Evolutionary conservation across 1,284 basidiomycete genomes (phyloP).

Genomic region (Leccinum pallidistipes): DNA sequence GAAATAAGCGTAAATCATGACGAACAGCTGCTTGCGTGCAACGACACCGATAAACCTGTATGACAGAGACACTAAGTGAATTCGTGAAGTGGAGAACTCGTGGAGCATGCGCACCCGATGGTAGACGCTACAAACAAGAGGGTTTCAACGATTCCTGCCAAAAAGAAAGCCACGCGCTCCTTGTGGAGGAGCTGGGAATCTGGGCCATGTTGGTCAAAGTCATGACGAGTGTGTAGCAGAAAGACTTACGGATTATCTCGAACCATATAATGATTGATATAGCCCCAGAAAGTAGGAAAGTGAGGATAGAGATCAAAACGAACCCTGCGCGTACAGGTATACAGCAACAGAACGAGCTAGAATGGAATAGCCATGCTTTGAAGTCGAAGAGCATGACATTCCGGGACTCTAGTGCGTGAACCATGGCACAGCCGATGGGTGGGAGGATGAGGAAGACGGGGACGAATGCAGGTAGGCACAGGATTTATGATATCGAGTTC

Average conservation of each 20-base stretch:
- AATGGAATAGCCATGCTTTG: slow-evolving; percentile 29
- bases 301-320: slow-evolving; percentile 51
- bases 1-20: slow-evolving; percentile 55
- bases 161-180: slow-evolving; percentile 45
- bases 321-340: slow-evolving; percentile 64
- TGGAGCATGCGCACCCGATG: slow-evolving; percentile 47
- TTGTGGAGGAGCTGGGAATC: slow-evolving; percentile 38
- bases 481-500: not conserved
- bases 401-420: slow-evolving; percentile 1
- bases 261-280: slow-evolving; percentile 58
- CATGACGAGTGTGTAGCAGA: not conserved
- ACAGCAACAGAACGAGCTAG: slow-evolving; percentile 58
- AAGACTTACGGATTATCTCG: slow-evolving; percentile 51
- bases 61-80: slow-evolving; percentile 4
- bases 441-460: not conserved
- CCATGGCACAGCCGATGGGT: not conserved
- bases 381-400: slow-evolving; percentile 23
- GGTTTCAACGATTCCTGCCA: slow-evolving; percentile 51
- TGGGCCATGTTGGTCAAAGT: slow-evolving; percentile 8
- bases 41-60: slow-evolving; percentile 57
- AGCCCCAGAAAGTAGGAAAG: slow-evolving; percentile 50
- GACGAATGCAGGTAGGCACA: not conserved
- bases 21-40: slow-evolving; percentile 58
- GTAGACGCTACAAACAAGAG: slow-evolving; percentile 51
- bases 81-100: not conserved